Percentiles rank a stretch among this genome's conserved stretches.
phyloP scores from a whole-genome alignment of 768 basidiomycete species.

The Xerocomellus chrysenteron region DNA sequence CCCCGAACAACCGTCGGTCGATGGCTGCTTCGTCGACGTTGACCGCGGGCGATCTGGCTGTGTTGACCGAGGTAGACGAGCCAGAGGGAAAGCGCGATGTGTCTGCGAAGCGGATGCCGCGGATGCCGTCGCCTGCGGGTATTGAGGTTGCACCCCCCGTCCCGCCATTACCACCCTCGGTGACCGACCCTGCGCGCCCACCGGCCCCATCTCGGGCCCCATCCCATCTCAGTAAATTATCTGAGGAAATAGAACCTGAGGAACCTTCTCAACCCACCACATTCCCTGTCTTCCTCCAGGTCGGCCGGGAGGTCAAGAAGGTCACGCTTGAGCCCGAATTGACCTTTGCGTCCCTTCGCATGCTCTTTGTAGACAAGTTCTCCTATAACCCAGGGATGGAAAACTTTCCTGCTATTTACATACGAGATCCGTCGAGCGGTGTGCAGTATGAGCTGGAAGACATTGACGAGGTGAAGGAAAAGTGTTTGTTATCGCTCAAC shows the following conservation, averaged over 20 bases:
- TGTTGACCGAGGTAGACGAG: constrained; percentile 72
- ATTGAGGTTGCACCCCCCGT: constrained; percentile 35
- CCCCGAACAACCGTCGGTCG: constrained; percentile 68
- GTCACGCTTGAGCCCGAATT: constrained; percentile 66
- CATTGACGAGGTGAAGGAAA: constrained; percentile 87
- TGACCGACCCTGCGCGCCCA: constrained; percentile 38
- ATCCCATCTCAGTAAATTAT: constrained; percentile 16
- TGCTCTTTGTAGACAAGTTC: constrained; percentile 94
- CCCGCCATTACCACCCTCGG: constrained; percentile 49
- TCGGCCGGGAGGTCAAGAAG: constrained; percentile 90
- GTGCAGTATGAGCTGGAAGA: constrained; percentile 97
- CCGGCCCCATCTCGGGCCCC: constrained; percentile 1
- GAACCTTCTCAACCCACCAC: constrained; percentile 22
- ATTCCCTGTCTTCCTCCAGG: constrained; percentile 82
- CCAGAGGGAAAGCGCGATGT: constrained; percentile 22
- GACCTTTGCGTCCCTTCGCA: constrained; percentile 71
- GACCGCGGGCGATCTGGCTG: constrained; percentile 70
- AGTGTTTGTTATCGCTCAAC: constrained; percentile 85
- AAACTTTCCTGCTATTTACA: constrained; percentile 94
- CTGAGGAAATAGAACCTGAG: constrained; percentile 18
- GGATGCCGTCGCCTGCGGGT: constrained; percentile 36
- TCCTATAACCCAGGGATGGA: constrained; percentile 91
- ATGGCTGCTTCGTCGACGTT: constrained; percentile 61
- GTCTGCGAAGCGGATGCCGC: constrained; percentile 28
- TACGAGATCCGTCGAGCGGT: constrained; percentile 87